Conservation (phyloP, 345 rosid species). For the Eucalyptus pumila region DNA sequence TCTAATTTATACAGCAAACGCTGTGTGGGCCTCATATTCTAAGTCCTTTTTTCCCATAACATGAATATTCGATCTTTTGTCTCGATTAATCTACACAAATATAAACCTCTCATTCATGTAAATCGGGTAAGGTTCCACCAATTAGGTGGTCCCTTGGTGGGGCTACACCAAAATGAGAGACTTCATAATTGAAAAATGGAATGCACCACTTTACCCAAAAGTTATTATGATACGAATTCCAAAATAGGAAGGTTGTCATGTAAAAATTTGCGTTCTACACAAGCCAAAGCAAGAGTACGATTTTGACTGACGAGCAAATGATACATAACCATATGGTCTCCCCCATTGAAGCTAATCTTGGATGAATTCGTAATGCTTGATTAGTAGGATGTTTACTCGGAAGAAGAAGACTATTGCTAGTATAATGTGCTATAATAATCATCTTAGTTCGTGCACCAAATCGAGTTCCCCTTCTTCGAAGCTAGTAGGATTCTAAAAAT, state of each 20-base stretch:
- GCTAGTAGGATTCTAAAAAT: background rate
- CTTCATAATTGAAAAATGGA: background rate
- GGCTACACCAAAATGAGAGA: background rate
- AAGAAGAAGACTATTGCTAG: background rate
- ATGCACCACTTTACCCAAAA: background rate
- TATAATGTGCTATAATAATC: background rate
- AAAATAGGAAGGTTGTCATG: background rate
- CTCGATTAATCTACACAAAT: background rate
- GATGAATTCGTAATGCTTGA: background rate
- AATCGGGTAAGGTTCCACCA: background rate
- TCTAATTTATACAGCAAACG: background rate
- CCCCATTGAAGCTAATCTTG: background rate
- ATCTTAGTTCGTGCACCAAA: background rate
- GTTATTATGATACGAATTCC: background rate
- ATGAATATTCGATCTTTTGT: background rate
- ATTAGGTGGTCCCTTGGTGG: background rate
- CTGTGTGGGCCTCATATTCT: background rate
- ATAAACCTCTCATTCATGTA: background rate
- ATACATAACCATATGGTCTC: background rate
- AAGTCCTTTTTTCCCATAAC: background rate
- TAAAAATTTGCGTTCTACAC: background rate
- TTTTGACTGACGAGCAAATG: background rate
- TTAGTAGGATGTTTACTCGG: background rate
- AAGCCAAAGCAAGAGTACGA: background rate
- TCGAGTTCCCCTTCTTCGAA: background rate